Base-by-base conservation (phyloP, 2,329 filamentous ascomycete genomes). In the Aspergillus bombycis region DNA sequence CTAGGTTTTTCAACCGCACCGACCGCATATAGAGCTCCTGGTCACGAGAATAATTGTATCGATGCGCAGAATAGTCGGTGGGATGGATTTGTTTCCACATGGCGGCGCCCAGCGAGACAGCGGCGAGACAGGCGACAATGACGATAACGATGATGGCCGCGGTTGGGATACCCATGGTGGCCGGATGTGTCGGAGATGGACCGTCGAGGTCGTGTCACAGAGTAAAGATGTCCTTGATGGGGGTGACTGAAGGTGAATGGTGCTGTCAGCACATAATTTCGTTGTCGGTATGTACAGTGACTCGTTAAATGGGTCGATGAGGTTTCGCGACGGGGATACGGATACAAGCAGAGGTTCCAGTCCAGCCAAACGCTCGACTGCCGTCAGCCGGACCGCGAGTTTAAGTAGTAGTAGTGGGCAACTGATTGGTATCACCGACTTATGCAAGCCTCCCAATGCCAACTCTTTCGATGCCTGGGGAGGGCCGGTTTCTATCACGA, bases 1-100 rank as follows among this genome's bases (percentile, higher is more conserved):
- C 63, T 21, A 72, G 64, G 26, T 72, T 75, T 48, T 71, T 67
- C 62, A 72, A 48, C 4, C 75, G 71, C 30, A 77, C 69, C 1
- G 67, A 62, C 3, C 73, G 73, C 75, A 77, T 77, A 60, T 77
- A 77, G 14, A 66, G 57, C 32, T 70, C 65, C 45, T 77, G 75
- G 16, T 76, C 71, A 57, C 68, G 66, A n/a, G 69, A 62, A 9
- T 68, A 67, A 12, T 68, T 63, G 58, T 62, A 71, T 5, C 61
- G 68, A 21, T 66, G 58, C 9, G 62, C 60, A 9, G 46, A 10
- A 4, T 70, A 67, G 26, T 66, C 57, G 14, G 19, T 36, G 10
- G 74, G 74, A 57, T 69, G 68, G 48, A 66, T 58, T 54, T 74
- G 71, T 23, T 69, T 70, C 60, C 71, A 70, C 50, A 77, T 60